phyloP scores from a whole-genome alignment of 805 yeast genomes.

The Zygoascus ofunaensis region DNA sequence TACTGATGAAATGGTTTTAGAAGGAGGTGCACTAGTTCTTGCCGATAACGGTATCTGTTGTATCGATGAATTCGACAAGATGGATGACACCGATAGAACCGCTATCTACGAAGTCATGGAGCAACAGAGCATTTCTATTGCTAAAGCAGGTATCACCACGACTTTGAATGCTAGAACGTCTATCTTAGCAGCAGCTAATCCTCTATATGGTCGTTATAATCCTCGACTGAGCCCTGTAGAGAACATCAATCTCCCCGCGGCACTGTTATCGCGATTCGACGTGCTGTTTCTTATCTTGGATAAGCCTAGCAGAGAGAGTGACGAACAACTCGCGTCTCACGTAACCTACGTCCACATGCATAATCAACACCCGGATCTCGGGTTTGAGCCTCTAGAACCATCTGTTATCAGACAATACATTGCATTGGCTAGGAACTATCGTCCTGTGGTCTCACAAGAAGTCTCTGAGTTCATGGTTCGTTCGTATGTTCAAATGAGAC shows the following conservation, averaged over 20 bases:
- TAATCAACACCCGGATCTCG: conserved; percentile 68
- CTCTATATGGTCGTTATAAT: conserved; percentile 89
- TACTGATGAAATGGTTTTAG: conserved; percentile 97
- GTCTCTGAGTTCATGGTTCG: conserved; percentile 83
- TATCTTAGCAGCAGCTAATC: conserved; percentile 97
- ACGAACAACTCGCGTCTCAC: conserved; percentile 82
- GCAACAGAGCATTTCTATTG: conserved; percentile 94
- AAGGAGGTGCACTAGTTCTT: conserved; percentile 94
- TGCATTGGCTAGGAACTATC: conserved; percentile 69
- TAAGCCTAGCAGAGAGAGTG: conserved; percentile 68
- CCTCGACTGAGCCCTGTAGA: conserved; percentile 85
- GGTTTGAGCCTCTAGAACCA: conserved; percentile 68
- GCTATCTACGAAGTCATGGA: conserved; percentile 99
- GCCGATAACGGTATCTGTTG: conserved; percentile 98
- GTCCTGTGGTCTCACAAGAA: conserved; percentile 76
- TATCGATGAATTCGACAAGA: conserved; percentile 97
- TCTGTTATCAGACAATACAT: conserved; percentile 77
- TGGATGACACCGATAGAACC: conserved; percentile 95
- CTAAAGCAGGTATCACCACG: conserved; percentile 96
- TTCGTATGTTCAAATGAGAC: conserved; percentile 83
- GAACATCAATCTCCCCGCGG: conserved; percentile 94
- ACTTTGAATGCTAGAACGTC: conserved; percentile 93
- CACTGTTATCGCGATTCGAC: conserved; percentile 89
- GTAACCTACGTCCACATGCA: conserved; percentile 95
- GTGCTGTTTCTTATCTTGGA: conserved; percentile 79